Conservation (phyloP, 495 filamentous ascomycete species). For the Penicillium pulvis region DNA sequence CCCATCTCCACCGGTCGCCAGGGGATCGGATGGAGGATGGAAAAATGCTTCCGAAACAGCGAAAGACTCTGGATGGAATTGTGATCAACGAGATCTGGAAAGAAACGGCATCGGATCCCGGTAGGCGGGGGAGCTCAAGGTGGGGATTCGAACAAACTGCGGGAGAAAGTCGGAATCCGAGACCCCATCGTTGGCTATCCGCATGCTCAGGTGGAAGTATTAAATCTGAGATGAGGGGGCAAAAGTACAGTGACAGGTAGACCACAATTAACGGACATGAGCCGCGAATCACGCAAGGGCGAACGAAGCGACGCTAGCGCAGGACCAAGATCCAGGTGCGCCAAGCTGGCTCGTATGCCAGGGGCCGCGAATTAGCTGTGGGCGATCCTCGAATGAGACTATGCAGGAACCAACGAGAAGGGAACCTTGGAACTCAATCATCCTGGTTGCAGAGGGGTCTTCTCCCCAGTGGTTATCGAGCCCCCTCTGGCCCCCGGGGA, state of each 20-base stretch:
- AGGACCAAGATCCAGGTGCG: conserved; percentile 10
- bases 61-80: not conserved
- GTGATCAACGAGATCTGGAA: conserved; percentile 17
- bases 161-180: conserved; percentile 2
- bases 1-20: conserved; percentile 2
- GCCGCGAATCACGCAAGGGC: conserved; percentile 15
- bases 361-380: conserved; percentile 17
- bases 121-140: not conserved
- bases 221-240: not conserved
- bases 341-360: conserved; percentile 16
- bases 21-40: not conserved
- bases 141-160: conserved; percentile 2
- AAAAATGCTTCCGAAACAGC: not conserved
- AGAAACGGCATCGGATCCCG: not conserved
- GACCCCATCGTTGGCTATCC: not conserved
- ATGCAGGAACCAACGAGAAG: conserved; percentile 2
- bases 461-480: no score
- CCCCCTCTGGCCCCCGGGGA: no score
- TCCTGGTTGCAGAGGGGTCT: no score
- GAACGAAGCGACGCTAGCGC: conserved; percentile 15
- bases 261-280: not conserved
- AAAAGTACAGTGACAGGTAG: not conserved
- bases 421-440: no score
- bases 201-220: not conserved
- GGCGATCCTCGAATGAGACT: conserved; percentile 11